Evolutionary conservation across 768 basidiomycete genomes (phyloP).

Genomic region (Kwoniella bestiolae): DNA sequence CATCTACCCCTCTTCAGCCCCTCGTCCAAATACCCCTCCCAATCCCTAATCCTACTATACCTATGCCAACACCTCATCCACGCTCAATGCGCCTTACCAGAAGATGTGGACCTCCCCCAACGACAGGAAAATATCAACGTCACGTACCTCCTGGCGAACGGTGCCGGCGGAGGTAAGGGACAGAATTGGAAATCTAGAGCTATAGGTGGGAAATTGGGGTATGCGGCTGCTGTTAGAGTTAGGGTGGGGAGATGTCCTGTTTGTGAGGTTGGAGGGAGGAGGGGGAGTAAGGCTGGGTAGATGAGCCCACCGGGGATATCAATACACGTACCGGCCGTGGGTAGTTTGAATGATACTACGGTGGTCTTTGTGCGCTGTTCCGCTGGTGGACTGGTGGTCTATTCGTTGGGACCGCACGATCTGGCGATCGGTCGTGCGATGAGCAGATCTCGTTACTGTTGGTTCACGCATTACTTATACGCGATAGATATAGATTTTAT

Average conservation of each 20-base stretch:
- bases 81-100: constrained; percentile 70
- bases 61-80: constrained; percentile 89
- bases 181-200: constrained; percentile 27
- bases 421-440: no score
- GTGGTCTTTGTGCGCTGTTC: no score
- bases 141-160: constrained; percentile 60
- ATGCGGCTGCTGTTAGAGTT: constrained; percentile 72
- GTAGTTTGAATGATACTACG: no score
- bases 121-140: constrained; percentile 66
- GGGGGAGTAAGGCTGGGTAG: constrained; percentile 1
- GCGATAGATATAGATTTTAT: no score
- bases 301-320: no score
- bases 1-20: constrained; percentile 64
- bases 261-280: constrained; percentile 59
- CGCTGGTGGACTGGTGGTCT: no score
- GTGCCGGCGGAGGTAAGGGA: constrained; percentile 36
- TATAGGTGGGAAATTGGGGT: constrained; percentile 73
- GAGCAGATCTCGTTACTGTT: no score
- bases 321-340: no score
- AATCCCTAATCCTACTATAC: constrained; percentile 72
- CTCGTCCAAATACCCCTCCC: constrained; percentile 56
- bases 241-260: constrained; percentile 77
- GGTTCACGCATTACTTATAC: no score
- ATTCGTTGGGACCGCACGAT: no score
- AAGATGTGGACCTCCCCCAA: constrained; percentile 66